phyloP scores from a whole-genome alignment of 148 eudicot genomes.

The Amaranthus cruentus region DNA sequence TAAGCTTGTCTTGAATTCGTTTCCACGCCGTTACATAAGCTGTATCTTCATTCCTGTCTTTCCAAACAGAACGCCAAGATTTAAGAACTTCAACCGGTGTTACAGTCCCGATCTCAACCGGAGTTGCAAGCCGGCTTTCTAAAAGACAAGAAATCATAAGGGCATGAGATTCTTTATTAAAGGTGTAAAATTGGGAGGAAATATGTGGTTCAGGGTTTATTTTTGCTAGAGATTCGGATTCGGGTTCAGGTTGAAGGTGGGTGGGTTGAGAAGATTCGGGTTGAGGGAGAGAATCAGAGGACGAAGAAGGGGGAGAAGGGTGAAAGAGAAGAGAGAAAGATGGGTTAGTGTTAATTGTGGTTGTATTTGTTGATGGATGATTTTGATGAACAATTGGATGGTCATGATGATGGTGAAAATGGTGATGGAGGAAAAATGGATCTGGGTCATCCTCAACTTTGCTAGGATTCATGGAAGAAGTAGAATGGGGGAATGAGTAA shows the following conservation, averaged over 20 bases:
- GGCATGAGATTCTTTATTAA: constrained; percentile 61
- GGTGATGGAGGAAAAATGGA: constrained; percentile 32
- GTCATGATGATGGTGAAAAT: constrained; percentile 27
- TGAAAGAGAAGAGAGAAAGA: constrained; percentile 41
- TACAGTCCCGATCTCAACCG: constrained; percentile 66
- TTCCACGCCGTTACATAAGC: constrained; percentile 94
- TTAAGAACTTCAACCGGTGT: constrained; percentile 54
- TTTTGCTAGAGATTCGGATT: constrained; percentile 4
- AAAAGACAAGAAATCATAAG: constrained; percentile 61
- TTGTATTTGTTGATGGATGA: background rate
- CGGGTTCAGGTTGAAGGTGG: constrained; percentile 3
- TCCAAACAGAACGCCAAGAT: constrained; percentile 91
- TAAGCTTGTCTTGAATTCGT: constrained; percentile 88
- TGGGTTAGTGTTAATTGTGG: constrained; percentile 4
- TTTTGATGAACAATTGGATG: background rate
- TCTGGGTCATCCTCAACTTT: constrained; percentile 55
- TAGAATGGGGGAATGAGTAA: background rate
- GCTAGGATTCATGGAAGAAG: constrained; percentile 47
- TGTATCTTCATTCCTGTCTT: constrained; percentile 90
- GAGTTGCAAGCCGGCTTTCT: constrained; percentile 45
- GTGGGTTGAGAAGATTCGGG: constrained; percentile 9
- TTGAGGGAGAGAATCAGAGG: constrained; percentile 14
- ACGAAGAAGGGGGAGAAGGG: constrained; percentile 36
- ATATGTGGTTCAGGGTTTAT: constrained; percentile 70
- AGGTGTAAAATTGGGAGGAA: constrained; percentile 83